phyloP scores from a whole-genome alignment of 148 eudicot species.

The Suaeda aralocaspica region DNA sequence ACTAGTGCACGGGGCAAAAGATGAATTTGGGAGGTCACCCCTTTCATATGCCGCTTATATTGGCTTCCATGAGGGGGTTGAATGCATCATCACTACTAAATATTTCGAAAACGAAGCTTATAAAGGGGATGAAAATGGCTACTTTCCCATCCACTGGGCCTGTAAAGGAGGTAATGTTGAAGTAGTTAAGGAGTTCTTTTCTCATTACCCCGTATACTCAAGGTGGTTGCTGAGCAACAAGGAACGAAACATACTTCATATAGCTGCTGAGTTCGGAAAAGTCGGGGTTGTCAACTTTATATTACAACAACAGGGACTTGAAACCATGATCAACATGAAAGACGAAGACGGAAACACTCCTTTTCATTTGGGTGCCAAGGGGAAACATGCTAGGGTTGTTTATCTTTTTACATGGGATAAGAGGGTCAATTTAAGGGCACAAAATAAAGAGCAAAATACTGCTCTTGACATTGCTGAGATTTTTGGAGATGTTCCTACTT shows the following conservation, averaged over 20 bases:
- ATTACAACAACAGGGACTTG: not conserved
- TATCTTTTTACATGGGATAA: conserved; percentile 20
- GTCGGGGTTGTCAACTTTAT: conserved; percentile 15
- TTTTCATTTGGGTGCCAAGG: conserved; percentile 28
- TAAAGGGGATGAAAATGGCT: conserved; percentile 21
- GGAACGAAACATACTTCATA: conserved; percentile 30
- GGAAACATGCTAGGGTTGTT: conserved; percentile 23
- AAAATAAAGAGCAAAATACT: conserved; percentile 11
- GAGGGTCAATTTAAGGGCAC: conserved; percentile 8
- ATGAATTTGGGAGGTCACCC: conserved; percentile 20
- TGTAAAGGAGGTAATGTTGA: conserved; percentile 19
- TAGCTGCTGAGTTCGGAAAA: conserved; percentile 24
- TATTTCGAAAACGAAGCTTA: not conserved
- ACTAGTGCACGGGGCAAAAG: not conserved
- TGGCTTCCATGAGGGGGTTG: conserved; percentile 27
- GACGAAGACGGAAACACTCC: conserved; percentile 32
- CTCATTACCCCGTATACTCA: not conserved
- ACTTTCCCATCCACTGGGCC: conserved; percentile 27
- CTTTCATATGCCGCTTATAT: conserved; percentile 29
- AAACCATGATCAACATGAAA: conserved; percentile 20
- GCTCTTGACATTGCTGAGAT: conserved; percentile 30
- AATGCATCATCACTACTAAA: conserved; percentile 7
- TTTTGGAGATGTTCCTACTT: conserved; percentile 21
- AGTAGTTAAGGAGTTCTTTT: conserved; percentile 14
- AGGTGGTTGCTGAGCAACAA: conserved; percentile 12